A percentile compares a stretch with the other conserved stretches of the same genome.
Conservation (phyloP, 257 asterid genomes). For the Ilex aquifolium region DNA sequence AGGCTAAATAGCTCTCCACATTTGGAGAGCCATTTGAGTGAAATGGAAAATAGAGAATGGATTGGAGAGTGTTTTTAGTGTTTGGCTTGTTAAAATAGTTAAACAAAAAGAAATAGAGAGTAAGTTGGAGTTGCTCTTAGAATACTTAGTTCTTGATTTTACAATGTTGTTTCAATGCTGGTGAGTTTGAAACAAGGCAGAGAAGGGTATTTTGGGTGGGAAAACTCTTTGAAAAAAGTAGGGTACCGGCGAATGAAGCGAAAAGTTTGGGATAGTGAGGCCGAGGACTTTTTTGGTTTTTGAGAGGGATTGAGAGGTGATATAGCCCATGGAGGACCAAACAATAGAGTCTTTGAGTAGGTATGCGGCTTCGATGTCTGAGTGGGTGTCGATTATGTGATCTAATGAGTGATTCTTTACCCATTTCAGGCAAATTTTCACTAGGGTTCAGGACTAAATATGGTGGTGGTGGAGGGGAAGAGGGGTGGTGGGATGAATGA, state of each 20-base stretch:
- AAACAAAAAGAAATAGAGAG: too few species aligned
- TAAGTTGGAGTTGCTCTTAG: constrained; percentile 24
- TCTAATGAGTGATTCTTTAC: constrained; percentile 77
- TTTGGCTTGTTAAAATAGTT: too few species aligned
- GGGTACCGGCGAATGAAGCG: constrained; percentile 83
- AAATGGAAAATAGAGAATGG: too few species aligned
- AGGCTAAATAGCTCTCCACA: too few species aligned
- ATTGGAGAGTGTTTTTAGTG: too few species aligned
- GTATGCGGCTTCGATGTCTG: constrained; percentile 76
- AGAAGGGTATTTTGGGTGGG: constrained; percentile 82
- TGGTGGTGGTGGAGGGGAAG: constrained; percentile 19
- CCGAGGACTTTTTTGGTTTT: constrained; percentile 76
- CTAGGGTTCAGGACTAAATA: constrained; percentile 41
- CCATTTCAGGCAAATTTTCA: constrained; percentile 88
- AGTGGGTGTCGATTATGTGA: constrained; percentile 72
- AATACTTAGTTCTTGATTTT: constrained; percentile 18
- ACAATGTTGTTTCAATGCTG: constrained; percentile 31
- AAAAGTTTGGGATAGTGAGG: constrained; percentile 70
- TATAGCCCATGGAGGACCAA: constrained; percentile 55
- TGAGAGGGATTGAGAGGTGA: constrained; percentile 55
- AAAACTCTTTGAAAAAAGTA: constrained; percentile 78
- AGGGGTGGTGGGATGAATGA: neutral
- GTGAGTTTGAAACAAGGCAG: constrained; percentile 69
- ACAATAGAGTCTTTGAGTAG: constrained; percentile 68
- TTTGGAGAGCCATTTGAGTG: too few species aligned